Base-by-base conservation (phyloP, 2,329 filamentous ascomycete species). In the Fusarium illudens region DNA sequence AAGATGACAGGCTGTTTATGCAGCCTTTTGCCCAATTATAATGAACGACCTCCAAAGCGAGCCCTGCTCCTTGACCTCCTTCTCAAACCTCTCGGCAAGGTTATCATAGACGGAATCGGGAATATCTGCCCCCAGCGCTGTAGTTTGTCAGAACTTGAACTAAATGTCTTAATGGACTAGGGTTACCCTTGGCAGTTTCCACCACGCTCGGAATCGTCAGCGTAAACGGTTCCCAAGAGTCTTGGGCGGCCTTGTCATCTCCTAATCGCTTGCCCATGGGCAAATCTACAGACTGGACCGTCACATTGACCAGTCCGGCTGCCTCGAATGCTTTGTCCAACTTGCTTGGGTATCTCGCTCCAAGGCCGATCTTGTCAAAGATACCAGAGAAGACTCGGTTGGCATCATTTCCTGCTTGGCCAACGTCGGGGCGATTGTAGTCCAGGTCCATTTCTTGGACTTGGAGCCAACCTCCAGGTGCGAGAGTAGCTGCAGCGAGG, bases 391-490 rank as follows among this genome's bases (percentile, higher is more conserved):
- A 44, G 6, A 57, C 30, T 0, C 15, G 30, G 20, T 20, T 60
- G 1, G 64, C 50, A 5, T 67, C 65, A 15, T 59, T 60, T 6
- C 25, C 25, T 2, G 55, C 65, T n/a, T 60, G 48, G 3, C 55
- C 51, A 11, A 34, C 17, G 4, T n/a, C 36, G 0, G 17, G 15
- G 1, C 42, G 30, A 3, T 44, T 7, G 1, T 37, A 27, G 25
- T 46, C 27, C 34, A 66, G 34, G 2, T 66, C 63, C 49, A 66
- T 55, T n/a, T 67, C 65, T 4, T 67, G 55, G 0, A 67, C 46
- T 20, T 67, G 64, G 0, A 67, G 11, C 59, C 64, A 67, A 1
- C 58, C 64, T 44, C 64, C 29, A 19, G 63, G 59, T 0, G 36
- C 29, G 9, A 67, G 33, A 2, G 63, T 67, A 4, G 33, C 53